phyloP scores from a whole-genome alignment of 768 basidiomycete genomes.

The Cytidiella melzeri region DNA sequence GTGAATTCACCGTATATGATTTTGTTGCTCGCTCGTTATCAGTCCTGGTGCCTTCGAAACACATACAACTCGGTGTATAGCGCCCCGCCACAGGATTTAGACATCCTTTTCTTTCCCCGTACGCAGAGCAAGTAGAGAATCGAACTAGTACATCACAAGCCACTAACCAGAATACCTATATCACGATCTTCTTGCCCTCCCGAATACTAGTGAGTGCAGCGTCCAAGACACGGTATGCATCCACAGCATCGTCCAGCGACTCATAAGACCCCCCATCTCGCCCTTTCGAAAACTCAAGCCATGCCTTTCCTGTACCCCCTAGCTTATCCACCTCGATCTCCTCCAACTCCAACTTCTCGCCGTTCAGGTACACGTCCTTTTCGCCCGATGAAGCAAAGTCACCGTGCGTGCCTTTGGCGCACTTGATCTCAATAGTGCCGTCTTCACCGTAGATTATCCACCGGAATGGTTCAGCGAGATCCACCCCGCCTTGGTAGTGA shows the following conservation, averaged over 20 bases:
- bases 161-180: too few relatives aligned
- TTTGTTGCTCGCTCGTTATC: too few relatives aligned
- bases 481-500: not conserved
- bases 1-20: too few relatives aligned
- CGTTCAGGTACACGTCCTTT: not conserved
- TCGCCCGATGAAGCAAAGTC: not conserved
- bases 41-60: too few relatives aligned
- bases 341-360: not conserved
- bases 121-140: too few relatives aligned
- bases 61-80: too few relatives aligned
- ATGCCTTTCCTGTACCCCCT: not conserved
- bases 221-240: constrained; percentile 2
- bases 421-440: constrained; percentile 20
- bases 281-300: constrained; percentile 4
- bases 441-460: constrained; percentile 33
- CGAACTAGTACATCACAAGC: too few relatives aligned
- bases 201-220: constrained; percentile 2
- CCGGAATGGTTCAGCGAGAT: constrained; percentile 17
- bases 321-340: constrained; percentile 1
- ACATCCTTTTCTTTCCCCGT: too few relatives aligned
- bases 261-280: not conserved
- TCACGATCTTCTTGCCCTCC: constrained; percentile 1
- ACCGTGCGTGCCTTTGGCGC: not conserved
- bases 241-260: not conserved
- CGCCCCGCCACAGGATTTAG: too few relatives aligned